These are phyloP conservation scores for Verbascum thapsus DNA, from an alignment of 257 asterid species.

Conservation along the genomic window DNA sequence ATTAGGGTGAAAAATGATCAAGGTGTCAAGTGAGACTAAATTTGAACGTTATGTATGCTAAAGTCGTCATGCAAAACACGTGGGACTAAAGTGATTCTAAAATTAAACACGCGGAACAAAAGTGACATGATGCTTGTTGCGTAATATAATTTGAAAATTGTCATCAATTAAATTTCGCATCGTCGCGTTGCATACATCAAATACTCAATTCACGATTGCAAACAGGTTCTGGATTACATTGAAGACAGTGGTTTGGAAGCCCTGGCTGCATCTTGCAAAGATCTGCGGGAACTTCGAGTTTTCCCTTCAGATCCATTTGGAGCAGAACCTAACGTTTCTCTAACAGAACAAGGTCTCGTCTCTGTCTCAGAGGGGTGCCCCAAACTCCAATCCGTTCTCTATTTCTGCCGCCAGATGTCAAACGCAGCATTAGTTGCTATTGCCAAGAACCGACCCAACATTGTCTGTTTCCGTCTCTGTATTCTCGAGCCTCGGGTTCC, in stretches of 20 bases:
- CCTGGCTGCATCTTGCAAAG: constrained; percentile 78
- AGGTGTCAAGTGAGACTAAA: no score
- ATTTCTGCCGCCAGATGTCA: constrained; percentile 98
- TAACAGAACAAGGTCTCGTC: constrained; percentile 92
- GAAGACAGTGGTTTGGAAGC: constrained; percentile 88
- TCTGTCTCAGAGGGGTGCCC: constrained; percentile 92
- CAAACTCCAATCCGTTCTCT: constrained; percentile 82
- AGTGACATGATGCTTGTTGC: no score
- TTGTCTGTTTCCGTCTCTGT: constrained; percentile 82
- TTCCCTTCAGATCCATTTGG: constrained; percentile 92
- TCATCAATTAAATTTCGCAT: not conserved
- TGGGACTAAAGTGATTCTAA: no score
- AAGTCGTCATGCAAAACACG: no score
- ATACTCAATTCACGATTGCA: constrained; percentile 12
- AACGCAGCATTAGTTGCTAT: constrained; percentile 78
- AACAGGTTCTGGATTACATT: constrained; percentile 84
- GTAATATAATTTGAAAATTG: not conserved
- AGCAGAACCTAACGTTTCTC: constrained; percentile 71
- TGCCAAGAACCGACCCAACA: constrained; percentile 70
- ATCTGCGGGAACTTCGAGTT: constrained; percentile 84
- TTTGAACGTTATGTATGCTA: no score
- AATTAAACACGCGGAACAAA: no score
- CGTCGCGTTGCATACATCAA: not conserved
- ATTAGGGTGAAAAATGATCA: no score
- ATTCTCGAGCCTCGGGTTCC: constrained; percentile 79